A percentile compares a stretch with the other conserved stretches of the same genome.
Evolutionary conservation across 1,284 basidiomycete species (phyloP).

Genomic region (Tylopilus orsonianus): DNA sequence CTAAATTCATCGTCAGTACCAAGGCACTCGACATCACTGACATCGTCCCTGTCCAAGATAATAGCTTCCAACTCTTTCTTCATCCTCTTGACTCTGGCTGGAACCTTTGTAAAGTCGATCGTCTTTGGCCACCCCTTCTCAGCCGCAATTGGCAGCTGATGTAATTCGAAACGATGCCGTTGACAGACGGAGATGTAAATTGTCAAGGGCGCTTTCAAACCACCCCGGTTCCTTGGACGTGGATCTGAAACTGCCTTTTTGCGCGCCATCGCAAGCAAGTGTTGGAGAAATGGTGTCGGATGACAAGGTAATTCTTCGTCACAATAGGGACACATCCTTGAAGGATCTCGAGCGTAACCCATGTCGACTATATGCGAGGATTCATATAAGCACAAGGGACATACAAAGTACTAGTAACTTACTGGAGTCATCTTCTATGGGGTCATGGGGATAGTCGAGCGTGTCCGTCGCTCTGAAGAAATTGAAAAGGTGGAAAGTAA

Average conservation of each 20-base stretch:
- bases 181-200: constrained; percentile 69
- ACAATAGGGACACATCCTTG: constrained; percentile 74
- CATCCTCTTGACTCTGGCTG: constrained; percentile 51
- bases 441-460: constrained; percentile 20
- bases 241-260: constrained; percentile 57
- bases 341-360: constrained; percentile 51
- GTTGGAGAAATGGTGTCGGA: constrained; percentile 58
- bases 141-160: constrained; percentile 67
- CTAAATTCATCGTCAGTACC: constrained; percentile 13
- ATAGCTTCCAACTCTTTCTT: constrained; percentile 46
- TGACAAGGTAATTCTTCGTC: constrained; percentile 62
- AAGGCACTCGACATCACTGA: constrained; percentile 28
- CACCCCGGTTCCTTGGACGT: constrained; percentile 66
- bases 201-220: constrained; percentile 61
- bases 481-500: neutral
- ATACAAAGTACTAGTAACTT: constrained; percentile 15
- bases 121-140: constrained; percentile 69
- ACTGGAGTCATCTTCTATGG: constrained; percentile 30
- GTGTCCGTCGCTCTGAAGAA: constrained; percentile 13
- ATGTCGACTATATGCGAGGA: constrained; percentile 19
- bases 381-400: constrained; percentile 4
- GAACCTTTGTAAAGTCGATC: constrained; percentile 62
- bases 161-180: constrained; percentile 71
- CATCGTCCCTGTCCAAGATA: constrained; percentile 45
- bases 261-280: constrained; percentile 51